phyloP scores from a whole-genome alignment of 2,329 filamentous ascomycete genomes.

The Alternaria triticina region DNA sequence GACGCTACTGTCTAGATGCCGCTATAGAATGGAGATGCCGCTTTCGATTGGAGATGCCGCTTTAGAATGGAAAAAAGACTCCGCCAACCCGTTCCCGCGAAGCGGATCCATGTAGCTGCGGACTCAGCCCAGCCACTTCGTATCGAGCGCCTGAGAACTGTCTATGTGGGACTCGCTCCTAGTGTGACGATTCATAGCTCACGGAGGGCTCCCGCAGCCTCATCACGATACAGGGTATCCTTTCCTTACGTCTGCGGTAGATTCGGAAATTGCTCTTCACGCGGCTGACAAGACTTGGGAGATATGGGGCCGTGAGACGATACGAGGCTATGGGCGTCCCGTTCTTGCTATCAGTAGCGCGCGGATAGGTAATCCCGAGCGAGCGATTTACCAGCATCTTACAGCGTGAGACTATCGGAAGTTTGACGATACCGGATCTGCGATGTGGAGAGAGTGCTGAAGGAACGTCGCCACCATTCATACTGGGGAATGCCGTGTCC shows the following conservation, averaged over 20 bases:
- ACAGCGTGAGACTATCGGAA: constrained; percentile 58
- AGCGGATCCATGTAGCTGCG: constrained; percentile 59
- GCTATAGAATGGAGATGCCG: constrained; percentile 59
- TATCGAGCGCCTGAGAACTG: constrained; percentile 55
- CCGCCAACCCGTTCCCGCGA: constrained; percentile 48
- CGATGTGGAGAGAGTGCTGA: constrained; percentile 60
- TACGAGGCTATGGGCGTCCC: constrained; percentile 40
- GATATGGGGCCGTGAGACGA: constrained; percentile 37
- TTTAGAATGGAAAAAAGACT: constrained; percentile 58
- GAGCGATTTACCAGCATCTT: constrained; percentile 48
- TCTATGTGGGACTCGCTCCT: no score
- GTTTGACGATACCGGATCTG: constrained; percentile 61
- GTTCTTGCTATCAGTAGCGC: constrained; percentile 40
- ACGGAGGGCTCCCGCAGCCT: constrained; percentile 35
- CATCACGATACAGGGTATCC: constrained; percentile 36
- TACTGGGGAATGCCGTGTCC: constrained; percentile 57
- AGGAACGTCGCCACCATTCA: constrained; percentile 64
- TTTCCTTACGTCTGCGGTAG: constrained; percentile 34
- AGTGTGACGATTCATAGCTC: constrained; percentile 33
- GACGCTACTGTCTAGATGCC: constrained; percentile 63
- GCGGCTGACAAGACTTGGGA: constrained; percentile 36
- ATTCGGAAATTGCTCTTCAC: constrained; percentile 27
- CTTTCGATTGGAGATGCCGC: constrained; percentile 57
- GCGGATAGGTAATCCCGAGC: constrained; percentile 29
- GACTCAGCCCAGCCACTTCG: constrained; percentile 61